These are phyloP conservation scores for Dendrostoma leiphaemia DNA, from an alignment of 2,329 filamentous ascomycete species.

Conservation along the genomic window DNA sequence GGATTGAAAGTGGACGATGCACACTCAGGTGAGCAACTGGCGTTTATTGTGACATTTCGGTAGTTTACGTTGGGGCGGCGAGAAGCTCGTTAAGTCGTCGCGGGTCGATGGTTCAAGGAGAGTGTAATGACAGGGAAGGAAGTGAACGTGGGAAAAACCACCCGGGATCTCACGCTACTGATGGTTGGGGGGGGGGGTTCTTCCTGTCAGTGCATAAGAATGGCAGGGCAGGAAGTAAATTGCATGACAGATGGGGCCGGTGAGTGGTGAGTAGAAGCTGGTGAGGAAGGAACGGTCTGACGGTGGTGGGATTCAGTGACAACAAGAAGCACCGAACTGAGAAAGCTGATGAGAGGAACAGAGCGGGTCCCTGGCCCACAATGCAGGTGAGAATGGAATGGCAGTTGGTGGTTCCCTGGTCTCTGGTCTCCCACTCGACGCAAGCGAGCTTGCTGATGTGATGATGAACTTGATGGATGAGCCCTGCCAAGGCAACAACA, in stretches of 20 bases:
- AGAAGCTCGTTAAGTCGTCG: conserved; percentile 1
- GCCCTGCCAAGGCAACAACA: background rate
- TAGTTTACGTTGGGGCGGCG: background rate
- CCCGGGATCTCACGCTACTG: too few species aligned
- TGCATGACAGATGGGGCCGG: background rate
- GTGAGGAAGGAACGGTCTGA: background rate
- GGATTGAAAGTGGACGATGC: conserved; percentile 5
- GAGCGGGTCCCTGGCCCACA: background rate
- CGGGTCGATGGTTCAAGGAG: background rate
- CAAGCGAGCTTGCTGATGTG: background rate
- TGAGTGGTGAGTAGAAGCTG: too few species aligned
- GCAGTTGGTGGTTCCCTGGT: background rate
- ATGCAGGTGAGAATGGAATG: background rate
- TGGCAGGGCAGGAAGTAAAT: background rate
- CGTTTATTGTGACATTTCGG: conserved; percentile 13
- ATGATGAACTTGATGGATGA: background rate
- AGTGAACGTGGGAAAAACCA: background rate
- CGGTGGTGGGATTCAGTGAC: background rate
- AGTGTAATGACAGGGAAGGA: background rate
- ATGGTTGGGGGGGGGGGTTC: background rate
- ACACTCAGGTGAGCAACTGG: conserved; percentile 14
- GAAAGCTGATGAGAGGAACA: background rate
- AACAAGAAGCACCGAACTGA: too few species aligned
- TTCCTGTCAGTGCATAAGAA: background rate
- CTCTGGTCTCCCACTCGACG: background rate